Conservation (phyloP, 208 protist genomes). For the Phytomonas sp. region DNA sequence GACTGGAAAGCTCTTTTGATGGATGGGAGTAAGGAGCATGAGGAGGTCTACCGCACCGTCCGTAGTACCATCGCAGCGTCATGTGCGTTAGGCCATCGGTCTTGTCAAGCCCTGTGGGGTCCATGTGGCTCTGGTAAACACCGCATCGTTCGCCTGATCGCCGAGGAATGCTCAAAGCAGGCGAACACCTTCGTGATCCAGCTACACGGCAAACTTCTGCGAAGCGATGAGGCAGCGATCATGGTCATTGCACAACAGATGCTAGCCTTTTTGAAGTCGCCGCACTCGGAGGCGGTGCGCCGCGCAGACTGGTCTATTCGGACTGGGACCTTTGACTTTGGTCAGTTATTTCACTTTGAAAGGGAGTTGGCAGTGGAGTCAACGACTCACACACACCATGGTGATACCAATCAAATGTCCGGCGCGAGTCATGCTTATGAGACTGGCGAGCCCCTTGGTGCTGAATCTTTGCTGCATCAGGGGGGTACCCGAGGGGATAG, state of each 20-base stretch:
- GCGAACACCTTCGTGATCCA: constrained; percentile 49
- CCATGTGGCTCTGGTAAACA: constrained; percentile 64
- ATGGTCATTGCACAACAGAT: constrained; percentile 60
- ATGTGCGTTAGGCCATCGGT: constrained; percentile 60
- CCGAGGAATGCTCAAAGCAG: constrained; percentile 39
- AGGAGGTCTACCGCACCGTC: constrained; percentile 48
- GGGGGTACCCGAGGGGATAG: background rate
- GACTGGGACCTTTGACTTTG: constrained; percentile 70
- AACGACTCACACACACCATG: background rate
- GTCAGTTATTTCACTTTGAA: constrained; percentile 60
- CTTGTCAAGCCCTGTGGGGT: constrained; percentile 72
- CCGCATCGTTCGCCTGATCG: constrained; percentile 57
- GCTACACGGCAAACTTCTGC: constrained; percentile 57
- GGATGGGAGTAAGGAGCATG: constrained; percentile 19
- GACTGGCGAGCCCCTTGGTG: background rate
- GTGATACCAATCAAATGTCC: background rate
- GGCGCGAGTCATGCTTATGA: background rate
- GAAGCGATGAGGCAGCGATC: constrained; percentile 53
- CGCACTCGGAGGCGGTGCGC: constrained; percentile 37
- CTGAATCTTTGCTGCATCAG: background rate
- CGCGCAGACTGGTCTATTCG: constrained; percentile 40
- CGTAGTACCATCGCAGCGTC: constrained; percentile 64
- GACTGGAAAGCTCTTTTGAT: background rate
- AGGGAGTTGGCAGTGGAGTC: constrained; percentile 12
- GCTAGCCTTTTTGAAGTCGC: constrained; percentile 43